Evolutionary conservation across 768 basidiomycete genomes (phyloP).

Genomic region (Sutorius australiensis): DNA sequence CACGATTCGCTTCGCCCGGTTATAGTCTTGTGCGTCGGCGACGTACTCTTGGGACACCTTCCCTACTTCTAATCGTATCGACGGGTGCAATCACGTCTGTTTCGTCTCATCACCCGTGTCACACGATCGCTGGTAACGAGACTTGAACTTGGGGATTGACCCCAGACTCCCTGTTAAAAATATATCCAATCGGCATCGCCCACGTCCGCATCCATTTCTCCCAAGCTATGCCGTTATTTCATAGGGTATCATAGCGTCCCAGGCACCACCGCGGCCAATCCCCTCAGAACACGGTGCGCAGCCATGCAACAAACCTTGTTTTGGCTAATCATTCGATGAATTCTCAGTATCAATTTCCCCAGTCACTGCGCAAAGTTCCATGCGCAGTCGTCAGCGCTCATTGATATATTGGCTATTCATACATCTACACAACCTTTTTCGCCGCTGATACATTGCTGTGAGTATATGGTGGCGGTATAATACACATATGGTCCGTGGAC

Average conservation of each 20-base stretch:
- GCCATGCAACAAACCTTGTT: background rate
- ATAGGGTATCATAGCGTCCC: slow-evolving; percentile 10
- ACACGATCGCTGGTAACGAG: background rate
- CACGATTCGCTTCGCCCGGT: background rate
- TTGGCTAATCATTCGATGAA: background rate
- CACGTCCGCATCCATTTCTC: background rate
- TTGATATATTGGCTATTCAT: background rate
- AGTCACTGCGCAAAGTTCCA: background rate
- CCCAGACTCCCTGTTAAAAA: slow-evolving; percentile 10
- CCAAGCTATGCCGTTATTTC: slow-evolving; percentile 16
- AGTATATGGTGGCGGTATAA: background rate
- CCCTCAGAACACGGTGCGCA: background rate
- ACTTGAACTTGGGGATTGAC: slow-evolving; percentile 2
- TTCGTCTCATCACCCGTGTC: too few relatives aligned
- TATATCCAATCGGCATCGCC: background rate
- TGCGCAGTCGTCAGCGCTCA: slow-evolving; percentile 1
- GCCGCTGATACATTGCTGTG: background rate
- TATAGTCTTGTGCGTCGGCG: background rate
- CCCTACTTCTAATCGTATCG: too few relatives aligned
- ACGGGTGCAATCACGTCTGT: too few relatives aligned
- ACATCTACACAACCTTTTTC: background rate
- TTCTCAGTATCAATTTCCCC: background rate
- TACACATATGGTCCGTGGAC: background rate
- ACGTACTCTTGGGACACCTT: too few relatives aligned
- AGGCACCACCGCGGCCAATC: slow-evolving; percentile 5